Base-by-base conservation (phyloP, 805 yeast genomes). In the Trichomonascus vanleenenianus region DNA sequence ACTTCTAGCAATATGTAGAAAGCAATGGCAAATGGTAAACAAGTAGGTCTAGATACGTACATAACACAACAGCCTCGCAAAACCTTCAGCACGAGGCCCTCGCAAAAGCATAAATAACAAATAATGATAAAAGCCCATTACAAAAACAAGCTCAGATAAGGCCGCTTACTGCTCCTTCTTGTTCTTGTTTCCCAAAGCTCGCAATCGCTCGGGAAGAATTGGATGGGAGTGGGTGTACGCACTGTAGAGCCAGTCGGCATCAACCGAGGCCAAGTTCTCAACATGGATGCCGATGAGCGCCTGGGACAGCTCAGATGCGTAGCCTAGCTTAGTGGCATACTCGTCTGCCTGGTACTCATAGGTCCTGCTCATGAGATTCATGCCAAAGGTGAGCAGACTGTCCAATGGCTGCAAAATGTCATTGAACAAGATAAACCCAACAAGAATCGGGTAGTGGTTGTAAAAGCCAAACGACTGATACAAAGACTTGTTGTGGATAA, bases 281-380 rank as follows among this genome's bases (percentile, higher is more conserved):
- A 79, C 79, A 59, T 82, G 84, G 51, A 93, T 68, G 51, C 75
- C 79, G 59, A 86, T 81, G 59, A 93, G 74, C 1, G 96, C 81
- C 44, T 69, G 70, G 43, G 83, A 76, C 61, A 93, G 75, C 43
- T 79, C 79, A 30, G 74, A 70, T 7, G 84, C 72, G 61, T 80
- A 81, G 20, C 95, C 95, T 54, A 79, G 75, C 41, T 73, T 70
- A 46, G 79, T 80, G 14, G 97, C 96, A 62, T 75, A 88, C 50
- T 73, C 79, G 63, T 91, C 98, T 14, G 99, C 97, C 67, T 93
- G 87, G 59, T 81, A 93, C 68, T 93, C 99, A 56, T 83, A 84
- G 55, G 79, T 77, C 75, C 99, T 85, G 6, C 89, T 78, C 48
- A 88, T 62, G 42, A 79, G 65, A 61, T 86, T 83, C 73, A 77